Conservation (phyloP, 768 basidiomycete species). For the Hemileccinum rubropunctum region DNA sequence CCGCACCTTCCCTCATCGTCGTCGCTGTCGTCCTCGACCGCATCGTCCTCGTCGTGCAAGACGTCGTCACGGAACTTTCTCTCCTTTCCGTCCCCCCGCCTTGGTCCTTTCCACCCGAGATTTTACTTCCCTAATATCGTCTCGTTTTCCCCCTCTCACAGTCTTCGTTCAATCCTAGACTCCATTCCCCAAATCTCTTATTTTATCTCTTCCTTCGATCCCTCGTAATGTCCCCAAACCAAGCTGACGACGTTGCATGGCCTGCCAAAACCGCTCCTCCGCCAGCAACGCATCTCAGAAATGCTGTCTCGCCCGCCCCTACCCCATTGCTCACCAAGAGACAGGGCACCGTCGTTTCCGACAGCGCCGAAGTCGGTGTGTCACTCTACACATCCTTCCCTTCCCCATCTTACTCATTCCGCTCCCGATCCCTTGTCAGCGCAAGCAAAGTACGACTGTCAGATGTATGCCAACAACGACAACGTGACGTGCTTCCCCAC, state of each 20-base stretch:
- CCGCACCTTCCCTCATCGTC: constrained; percentile 24
- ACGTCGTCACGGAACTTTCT: constrained; percentile 15
- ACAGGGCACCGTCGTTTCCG: constrained; percentile 27
- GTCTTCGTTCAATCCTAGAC: constrained; percentile 25
- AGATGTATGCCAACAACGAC: constrained; percentile 61
- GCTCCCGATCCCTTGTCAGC: constrained; percentile 17
- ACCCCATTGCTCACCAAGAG: constrained; percentile 13
- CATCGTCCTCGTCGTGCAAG: constrained; percentile 24
- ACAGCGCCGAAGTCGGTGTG: constrained; percentile 25
- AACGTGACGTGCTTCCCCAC: constrained; percentile 78
- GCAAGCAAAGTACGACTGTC: constrained; percentile 46
- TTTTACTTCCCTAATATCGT: constrained; percentile 28
- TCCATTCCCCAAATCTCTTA: constrained; percentile 10
- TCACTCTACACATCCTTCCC: constrained; percentile 11
- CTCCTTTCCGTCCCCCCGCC: constrained; percentile 32
- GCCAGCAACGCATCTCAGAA: constrained; percentile 21
- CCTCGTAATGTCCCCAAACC: constrained; percentile 36
- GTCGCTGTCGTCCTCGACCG: constrained; percentile 18
- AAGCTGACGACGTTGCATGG: constrained; percentile 39
- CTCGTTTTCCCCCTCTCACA: constrained; percentile 21
- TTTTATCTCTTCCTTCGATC: constrained; percentile 23
- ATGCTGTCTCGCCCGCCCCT: constrained; percentile 28
- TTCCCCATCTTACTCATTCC: constrained; percentile 8
- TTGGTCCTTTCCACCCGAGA: constrained; percentile 7
- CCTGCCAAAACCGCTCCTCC: constrained; percentile 40